These are phyloP conservation scores for Linnemannia schmuckeri DNA, from an alignment of 192 early-diverging fungal species.

Conservation along the genomic window DNA sequence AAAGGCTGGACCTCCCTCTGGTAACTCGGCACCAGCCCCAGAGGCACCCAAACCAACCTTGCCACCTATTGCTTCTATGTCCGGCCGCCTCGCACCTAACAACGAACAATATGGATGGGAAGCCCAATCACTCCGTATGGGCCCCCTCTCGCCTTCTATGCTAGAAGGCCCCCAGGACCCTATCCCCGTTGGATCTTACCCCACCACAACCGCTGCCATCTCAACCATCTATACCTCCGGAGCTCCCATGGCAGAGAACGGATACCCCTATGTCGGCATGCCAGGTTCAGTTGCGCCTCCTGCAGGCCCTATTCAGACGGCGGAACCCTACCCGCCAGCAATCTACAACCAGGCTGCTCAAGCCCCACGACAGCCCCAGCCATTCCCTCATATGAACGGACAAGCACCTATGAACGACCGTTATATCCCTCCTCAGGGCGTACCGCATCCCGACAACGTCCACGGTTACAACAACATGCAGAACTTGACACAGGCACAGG, in stretches of 20 bases:
- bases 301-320: slow-evolving; percentile 27
- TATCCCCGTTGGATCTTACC: slow-evolving; percentile 26
- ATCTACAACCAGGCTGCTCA: slow-evolving; percentile 31
- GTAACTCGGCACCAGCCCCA: slow-evolving; percentile 16
- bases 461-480: slow-evolving; percentile 39
- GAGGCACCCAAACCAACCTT: slow-evolving; percentile 63
- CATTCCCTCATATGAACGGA: slow-evolving; percentile 29
- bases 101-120: slow-evolving; percentile 66
- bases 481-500: slow-evolving; percentile 39
- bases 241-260: slow-evolving; percentile 18
- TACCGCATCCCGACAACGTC: slow-evolving; percentile 20
- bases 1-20: slow-evolving; percentile 5
- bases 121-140: slow-evolving; percentile 74
- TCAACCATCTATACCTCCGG: slow-evolving; percentile 24
- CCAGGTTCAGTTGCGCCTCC: slow-evolving; percentile 14
- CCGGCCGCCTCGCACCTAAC: slow-evolving; percentile 53
- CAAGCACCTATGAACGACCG: slow-evolving; percentile 42
- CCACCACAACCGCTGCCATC: slow-evolving; percentile 27
- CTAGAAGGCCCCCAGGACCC: slow-evolving; percentile 72
- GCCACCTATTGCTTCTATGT: slow-evolving; percentile 79
- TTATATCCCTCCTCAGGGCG: slow-evolving; percentile 29
- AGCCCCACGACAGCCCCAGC: slow-evolving; percentile 10
- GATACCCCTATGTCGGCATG: slow-evolving; percentile 32
- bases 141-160: slow-evolving; percentile 84
- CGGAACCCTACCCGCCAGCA: slow-evolving; percentile 29